phyloP scores from a whole-genome alignment of 768 basidiomycete genomes.

The Inosperma sp. region DNA sequence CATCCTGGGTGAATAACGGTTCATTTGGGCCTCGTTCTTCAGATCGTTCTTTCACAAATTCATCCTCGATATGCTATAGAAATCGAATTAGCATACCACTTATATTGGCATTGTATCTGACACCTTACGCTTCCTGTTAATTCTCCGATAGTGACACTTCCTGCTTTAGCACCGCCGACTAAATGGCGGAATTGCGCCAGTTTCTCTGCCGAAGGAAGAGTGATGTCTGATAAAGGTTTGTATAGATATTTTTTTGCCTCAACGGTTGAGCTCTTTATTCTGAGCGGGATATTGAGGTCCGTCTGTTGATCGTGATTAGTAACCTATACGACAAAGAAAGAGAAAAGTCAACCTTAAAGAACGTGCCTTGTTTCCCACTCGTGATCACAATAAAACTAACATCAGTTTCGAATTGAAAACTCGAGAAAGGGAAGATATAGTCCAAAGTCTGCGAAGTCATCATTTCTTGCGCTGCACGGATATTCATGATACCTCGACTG shows the following conservation, averaged over 20 bases:
- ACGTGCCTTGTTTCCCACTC: conserved; percentile 63
- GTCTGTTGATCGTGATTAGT: conserved; percentile 42
- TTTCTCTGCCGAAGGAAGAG: conserved; percentile 42
- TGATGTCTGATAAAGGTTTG: conserved; percentile 40
- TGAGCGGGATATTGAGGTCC: conserved; percentile 49
- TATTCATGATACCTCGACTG: conserved; percentile 57
- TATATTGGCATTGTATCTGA: neutral
- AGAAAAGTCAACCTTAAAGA: conserved; percentile 53
- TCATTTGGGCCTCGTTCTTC: conserved; percentile 28
- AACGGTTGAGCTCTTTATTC: conserved; percentile 16
- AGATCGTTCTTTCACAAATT: conserved; percentile 53
- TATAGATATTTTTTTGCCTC: conserved; percentile 39
- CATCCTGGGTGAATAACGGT: conserved; percentile 53
- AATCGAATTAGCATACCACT: neutral
- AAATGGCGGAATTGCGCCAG: conserved; percentile 55
- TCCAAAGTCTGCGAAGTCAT: conserved; percentile 62
- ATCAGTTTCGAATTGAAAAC: conserved; percentile 69
- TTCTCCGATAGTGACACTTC: conserved; percentile 50
- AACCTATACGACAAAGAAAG: neutral
- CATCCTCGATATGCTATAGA: conserved; percentile 65
- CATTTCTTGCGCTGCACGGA: conserved; percentile 58
- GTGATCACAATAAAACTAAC: conserved; percentile 58
- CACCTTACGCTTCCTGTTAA: conserved; percentile 52
- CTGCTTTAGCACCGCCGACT: conserved; percentile 56
- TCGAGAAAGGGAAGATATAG: conserved; percentile 74